Percentiles rank a stretch among this genome's conserved stretches.
Evolutionary conservation across 73 alveolate species (phyloP).

Genomic region (Blepharisma stoltei): DNA sequence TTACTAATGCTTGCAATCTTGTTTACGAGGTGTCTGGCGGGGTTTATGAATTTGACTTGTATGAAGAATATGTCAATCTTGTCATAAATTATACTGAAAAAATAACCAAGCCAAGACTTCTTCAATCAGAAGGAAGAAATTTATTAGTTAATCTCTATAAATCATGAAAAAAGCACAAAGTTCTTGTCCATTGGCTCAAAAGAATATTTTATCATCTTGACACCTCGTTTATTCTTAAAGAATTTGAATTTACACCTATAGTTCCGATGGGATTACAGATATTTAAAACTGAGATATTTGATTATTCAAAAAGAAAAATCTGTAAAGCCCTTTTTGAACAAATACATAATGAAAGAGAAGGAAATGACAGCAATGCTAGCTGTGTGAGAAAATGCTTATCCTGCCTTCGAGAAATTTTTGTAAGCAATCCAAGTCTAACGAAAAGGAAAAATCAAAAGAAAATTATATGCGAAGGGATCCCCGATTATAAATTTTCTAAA

Average conservation of each 20-base stretch:
- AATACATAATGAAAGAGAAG: slow-evolving; percentile 42
- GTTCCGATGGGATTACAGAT: not conserved
- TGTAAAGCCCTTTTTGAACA: slow-evolving; percentile 41
- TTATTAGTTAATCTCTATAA: too few relatives aligned
- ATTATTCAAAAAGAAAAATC: slow-evolving; percentile 15
- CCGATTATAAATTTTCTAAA: slow-evolving; percentile 33
- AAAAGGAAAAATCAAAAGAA: slow-evolving; percentile 43
- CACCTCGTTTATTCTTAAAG: not conserved
- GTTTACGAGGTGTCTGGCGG: too few relatives aligned
- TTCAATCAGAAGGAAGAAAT: too few relatives aligned
- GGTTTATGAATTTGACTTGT: too few relatives aligned
- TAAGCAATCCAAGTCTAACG: slow-evolving; percentile 39
- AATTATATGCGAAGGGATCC: not conserved
- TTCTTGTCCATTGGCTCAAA: not conserved
- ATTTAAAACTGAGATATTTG: slow-evolving; percentile 23
- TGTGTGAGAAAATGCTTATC: slow-evolving; percentile 31
- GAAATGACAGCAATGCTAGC: slow-evolving; percentile 35
- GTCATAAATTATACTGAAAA: too few relatives aligned
- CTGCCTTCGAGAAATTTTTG: slow-evolving; percentile 34
- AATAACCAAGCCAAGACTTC: too few relatives aligned
- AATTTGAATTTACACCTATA: not conserved
- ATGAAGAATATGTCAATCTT: too few relatives aligned
- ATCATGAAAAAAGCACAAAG: not conserved
- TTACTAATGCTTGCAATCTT: too few relatives aligned
- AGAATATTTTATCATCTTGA: not conserved